phyloP scores from a whole-genome alignment of 2,329 filamentous ascomycete genomes.

The Arthroderma uncinatum region DNA sequence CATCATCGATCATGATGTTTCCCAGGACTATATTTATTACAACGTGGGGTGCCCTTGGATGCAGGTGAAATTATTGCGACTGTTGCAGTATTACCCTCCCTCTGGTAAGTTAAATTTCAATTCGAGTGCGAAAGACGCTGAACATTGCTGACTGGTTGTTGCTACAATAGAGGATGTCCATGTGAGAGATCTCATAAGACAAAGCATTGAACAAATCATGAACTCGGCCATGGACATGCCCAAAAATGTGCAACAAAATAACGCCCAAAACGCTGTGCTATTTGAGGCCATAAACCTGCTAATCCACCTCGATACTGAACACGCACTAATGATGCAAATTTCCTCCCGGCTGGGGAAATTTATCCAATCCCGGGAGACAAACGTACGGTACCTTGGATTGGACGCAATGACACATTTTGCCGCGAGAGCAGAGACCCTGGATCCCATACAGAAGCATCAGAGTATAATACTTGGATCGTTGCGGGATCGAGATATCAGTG shows the following conservation, averaged over 20 bases:
- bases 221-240: conserved; percentile 84
- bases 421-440: conserved; percentile 81
- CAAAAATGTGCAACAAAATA: conserved; percentile 99
- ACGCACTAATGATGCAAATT: conserved; percentile 90
- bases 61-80: conserved; percentile 81
- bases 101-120: conserved; percentile 50
- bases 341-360: conserved; percentile 84
- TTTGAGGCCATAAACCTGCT: conserved; percentile 98
- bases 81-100: conserved; percentile 92
- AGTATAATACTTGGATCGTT: conserved; percentile 89
- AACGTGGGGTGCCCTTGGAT: conserved; percentile 99
- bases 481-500: conserved; percentile 92
- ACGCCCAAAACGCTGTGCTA: conserved; percentile 92
- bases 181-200: conserved; percentile 79
- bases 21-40: conserved; percentile 92
- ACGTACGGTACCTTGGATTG: conserved; percentile 87
- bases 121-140: not conserved
- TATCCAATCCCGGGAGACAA: conserved; percentile 92
- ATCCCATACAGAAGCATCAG: conserved; percentile 97
- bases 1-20: conserved; percentile 78
- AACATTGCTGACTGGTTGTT: conserved; percentile 7
- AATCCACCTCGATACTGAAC: conserved; percentile 92
- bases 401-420: conserved; percentile 98
- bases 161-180: conserved; percentile 66
- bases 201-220: conserved; percentile 82